Conservation (phyloP, 495 filamentous ascomycete species). For the Cudoniella acicularis region DNA sequence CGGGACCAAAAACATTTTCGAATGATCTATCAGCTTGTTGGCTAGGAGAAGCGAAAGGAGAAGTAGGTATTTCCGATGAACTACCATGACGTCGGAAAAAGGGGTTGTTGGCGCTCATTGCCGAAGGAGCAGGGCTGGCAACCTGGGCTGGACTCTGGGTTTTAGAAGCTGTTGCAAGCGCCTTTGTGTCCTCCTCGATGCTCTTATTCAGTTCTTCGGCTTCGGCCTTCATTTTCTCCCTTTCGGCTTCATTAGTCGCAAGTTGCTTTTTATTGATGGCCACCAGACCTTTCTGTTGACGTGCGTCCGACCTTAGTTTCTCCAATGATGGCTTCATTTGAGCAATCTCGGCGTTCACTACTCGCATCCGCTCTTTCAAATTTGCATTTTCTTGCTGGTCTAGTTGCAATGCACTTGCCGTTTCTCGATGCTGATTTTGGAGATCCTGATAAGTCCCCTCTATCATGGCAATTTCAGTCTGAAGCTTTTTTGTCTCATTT, state of each 20-base stretch:
- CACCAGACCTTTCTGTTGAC: constrained; percentile 91
- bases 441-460: constrained; percentile 82
- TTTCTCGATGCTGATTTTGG: constrained; percentile 76
- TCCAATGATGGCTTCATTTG: constrained; percentile 85
- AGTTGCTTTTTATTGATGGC: constrained; percentile 98
- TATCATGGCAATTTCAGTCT: constrained; percentile 74
- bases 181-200: constrained; percentile 45
- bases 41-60: constrained; percentile 40
- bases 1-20: constrained; percentile 85
- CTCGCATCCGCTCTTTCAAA: constrained; percentile 82
- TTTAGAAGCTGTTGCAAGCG: constrained; percentile 32
- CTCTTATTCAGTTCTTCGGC: constrained; percentile 65
- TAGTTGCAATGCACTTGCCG: constrained; percentile 67
- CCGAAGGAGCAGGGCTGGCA: constrained; percentile 69
- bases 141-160: constrained; percentile 40
- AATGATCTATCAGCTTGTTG: constrained; percentile 66
- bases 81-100: constrained; percentile 80
- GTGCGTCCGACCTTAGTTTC: constrained; percentile 80
- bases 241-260: constrained; percentile 79
- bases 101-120: constrained; percentile 77
- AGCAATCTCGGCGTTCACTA: constrained; percentile 73
- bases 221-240: constrained; percentile 77
- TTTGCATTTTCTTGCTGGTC: constrained; percentile 85
- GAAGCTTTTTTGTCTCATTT: constrained; percentile 76
- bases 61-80: constrained; percentile 58